These are phyloP conservation scores for Calocybe indica DNA, from an alignment of 768 basidiomycete species.

Conservation along the genomic window DNA sequence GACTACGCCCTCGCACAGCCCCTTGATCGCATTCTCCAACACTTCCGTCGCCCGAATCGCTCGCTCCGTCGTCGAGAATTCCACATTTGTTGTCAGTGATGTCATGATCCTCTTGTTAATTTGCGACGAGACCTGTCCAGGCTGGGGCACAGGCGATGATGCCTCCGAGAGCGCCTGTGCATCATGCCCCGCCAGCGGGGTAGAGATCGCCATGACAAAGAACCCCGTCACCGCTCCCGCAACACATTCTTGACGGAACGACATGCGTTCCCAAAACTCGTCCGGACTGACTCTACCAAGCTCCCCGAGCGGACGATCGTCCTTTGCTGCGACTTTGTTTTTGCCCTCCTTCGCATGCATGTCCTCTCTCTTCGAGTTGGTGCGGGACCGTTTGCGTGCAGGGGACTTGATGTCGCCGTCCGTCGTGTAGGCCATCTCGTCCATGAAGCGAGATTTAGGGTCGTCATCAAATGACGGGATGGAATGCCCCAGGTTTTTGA, in stretches of 20 bases:
- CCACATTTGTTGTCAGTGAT: slow-evolving; percentile 65
- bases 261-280: slow-evolving; percentile 98
- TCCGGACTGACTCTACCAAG: slow-evolving; percentile 55
- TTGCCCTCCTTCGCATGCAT: slow-evolving; percentile 15
- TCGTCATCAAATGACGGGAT: slow-evolving; percentile 96
- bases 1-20: slow-evolving; percentile 63
- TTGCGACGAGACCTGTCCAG: slow-evolving; percentile 58
- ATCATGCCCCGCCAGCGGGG: slow-evolving; percentile 12
- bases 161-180: slow-evolving; percentile 10
- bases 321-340: slow-evolving; percentile 18
- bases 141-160: slow-evolving; percentile 41
- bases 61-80: slow-evolving; percentile 66
- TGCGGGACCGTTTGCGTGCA: slow-evolving; percentile 50
- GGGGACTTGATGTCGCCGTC: slow-evolving; percentile 58
- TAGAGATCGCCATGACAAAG: slow-evolving; percentile 60
- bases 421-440: slow-evolving; percentile 77
- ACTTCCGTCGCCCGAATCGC: slow-evolving; percentile 66
- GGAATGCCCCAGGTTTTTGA: slow-evolving; percentile 55
- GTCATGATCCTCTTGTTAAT: slow-evolving; percentile 67
- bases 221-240: slow-evolving; percentile 91
- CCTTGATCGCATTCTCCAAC: slow-evolving; percentile 61
- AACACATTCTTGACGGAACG: slow-evolving; percentile 91
- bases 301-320: slow-evolving; percentile 43
- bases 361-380: slow-evolving; percentile 20
- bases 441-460: slow-evolving; percentile 90